Evolutionary conservation across 225 moss, liverwort and hornwort genomes (phyloP).

Genomic region (Marchantia polymorpha): DNA sequence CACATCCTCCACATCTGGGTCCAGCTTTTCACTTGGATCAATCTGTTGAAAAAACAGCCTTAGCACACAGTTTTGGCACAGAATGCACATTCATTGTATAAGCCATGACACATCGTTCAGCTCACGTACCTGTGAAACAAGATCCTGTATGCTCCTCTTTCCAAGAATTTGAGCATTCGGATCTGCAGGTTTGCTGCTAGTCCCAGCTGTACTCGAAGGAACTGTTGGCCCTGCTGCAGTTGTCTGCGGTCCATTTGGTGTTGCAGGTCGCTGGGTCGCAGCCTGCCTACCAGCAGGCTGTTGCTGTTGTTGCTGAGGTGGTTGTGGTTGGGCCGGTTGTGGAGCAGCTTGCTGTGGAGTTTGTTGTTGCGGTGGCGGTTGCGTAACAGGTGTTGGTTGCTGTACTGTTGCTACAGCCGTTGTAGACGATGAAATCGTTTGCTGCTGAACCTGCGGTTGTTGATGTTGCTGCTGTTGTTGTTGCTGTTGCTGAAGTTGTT

Average conservation of each 20-base stretch:
- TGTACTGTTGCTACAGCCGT: conserved; percentile 32
- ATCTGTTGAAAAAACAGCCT: conserved; percentile 48
- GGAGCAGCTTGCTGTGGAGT: conserved; percentile 43
- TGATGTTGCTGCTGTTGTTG: conserved; percentile 11
- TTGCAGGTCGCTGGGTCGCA: conserved; percentile 54
- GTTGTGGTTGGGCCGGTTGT: neutral
- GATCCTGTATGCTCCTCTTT: conserved; percentile 91
- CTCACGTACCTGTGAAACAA: conserved; percentile 53
- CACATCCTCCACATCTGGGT: conserved; percentile 91
- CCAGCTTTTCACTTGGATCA: conserved; percentile 78
- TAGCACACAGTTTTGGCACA: neutral
- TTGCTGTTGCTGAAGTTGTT: conserved; percentile 12
- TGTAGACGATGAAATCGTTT: conserved; percentile 25
- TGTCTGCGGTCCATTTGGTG: conserved; percentile 54
- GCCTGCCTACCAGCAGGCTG: conserved; percentile 28
- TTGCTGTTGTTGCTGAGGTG: conserved; percentile 42
- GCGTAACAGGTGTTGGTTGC: conserved; percentile 19
- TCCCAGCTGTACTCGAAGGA: conserved; percentile 34
- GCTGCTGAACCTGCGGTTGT: conserved; percentile 40
- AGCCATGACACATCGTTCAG: neutral
- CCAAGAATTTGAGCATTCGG: conserved; percentile 76
- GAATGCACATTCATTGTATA: neutral
- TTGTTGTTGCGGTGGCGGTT: conserved; percentile 51
- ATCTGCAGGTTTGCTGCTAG: conserved; percentile 52
- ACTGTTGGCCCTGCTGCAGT: conserved; percentile 15